Evolutionary conservation across 257 asterid species (phyloP).

Genomic region (Nicotiana undulata): DNA sequence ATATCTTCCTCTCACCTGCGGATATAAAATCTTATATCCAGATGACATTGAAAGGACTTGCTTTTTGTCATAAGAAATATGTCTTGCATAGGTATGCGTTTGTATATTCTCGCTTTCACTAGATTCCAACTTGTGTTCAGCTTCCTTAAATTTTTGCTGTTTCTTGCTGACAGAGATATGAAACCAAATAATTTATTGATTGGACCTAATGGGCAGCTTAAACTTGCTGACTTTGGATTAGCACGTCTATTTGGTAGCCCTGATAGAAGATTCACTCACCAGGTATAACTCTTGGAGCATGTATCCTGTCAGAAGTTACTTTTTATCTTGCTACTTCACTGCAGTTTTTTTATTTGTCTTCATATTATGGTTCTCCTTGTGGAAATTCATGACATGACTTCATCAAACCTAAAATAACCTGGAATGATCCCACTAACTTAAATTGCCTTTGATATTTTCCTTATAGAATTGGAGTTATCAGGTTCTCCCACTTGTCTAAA

Average conservation of each 20-base stretch:
- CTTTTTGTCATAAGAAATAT: conserved; percentile 89
- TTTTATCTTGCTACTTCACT: background rate
- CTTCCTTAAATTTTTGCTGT: conserved; percentile 9
- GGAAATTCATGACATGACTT: background rate
- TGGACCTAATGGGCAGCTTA: conserved; percentile 86
- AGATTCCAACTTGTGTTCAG: background rate
- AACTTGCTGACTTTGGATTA: conserved; percentile 96
- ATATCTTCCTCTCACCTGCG: conserved; percentile 86
- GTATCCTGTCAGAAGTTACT: background rate
- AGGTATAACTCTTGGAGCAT: conserved; percentile 39
- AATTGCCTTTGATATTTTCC: background rate
- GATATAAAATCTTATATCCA: conserved; percentile 90
- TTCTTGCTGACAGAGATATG: conserved; percentile 66
- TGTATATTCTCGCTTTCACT: background rate
- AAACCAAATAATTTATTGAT: conserved; percentile 95
- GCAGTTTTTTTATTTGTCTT: background rate
- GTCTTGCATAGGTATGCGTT: conserved; percentile 77
- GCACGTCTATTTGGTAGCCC: conserved; percentile 98
- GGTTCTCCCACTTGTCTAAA: background rate
- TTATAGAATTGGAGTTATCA: background rate
- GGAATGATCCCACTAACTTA: background rate
- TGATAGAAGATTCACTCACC: conserved; percentile 91
- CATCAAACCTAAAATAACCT: background rate
- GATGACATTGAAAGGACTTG: conserved; percentile 91
- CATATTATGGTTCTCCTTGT: background rate